Conservation (phyloP, 768 basidiomycete genomes). For the Termitomyces sp. region DNA sequence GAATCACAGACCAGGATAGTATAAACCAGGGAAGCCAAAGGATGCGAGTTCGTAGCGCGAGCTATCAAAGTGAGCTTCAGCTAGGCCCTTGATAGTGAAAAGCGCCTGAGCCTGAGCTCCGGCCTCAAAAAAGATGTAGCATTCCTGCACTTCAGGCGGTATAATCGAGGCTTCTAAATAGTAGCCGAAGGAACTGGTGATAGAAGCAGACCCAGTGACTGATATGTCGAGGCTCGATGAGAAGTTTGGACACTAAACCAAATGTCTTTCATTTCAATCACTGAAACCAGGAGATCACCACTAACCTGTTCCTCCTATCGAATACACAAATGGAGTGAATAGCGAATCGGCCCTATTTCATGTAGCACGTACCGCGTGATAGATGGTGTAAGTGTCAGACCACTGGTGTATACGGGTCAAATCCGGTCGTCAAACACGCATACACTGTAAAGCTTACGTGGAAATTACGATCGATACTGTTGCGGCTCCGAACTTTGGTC, state of each 20-base stretch:
- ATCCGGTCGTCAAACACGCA: not conserved
- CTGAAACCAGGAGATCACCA: not conserved
- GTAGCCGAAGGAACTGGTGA: not conserved
- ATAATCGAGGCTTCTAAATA: not conserved
- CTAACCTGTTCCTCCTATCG: not conserved
- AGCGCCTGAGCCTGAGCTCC: not conserved
- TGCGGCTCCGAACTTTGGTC: not conserved
- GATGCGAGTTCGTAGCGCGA: not conserved
- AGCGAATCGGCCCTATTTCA: not conserved
- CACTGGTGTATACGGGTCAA: not conserved
- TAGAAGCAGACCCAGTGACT: not conserved
- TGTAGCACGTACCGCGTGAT: not conserved
- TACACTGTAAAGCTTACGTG: not conserved
- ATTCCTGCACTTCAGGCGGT: conserved; percentile 1
- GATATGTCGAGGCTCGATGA: not conserved
- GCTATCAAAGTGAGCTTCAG: not conserved
- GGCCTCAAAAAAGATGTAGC: not conserved
- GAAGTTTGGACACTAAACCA: not conserved
- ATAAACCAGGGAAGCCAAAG: conserved; percentile 5
- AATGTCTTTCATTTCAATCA: not conserved
- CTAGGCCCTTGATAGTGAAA: not conserved
- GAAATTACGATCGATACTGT: not conserved
- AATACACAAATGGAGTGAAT: not conserved
- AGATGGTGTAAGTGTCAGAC: conserved; percentile 1
- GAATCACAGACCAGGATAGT: conserved; percentile 1